These are phyloP conservation scores for Phyllosticta citriasiana DNA, from an alignment of 2,329 filamentous ascomycete species.

Conservation along the genomic window DNA sequence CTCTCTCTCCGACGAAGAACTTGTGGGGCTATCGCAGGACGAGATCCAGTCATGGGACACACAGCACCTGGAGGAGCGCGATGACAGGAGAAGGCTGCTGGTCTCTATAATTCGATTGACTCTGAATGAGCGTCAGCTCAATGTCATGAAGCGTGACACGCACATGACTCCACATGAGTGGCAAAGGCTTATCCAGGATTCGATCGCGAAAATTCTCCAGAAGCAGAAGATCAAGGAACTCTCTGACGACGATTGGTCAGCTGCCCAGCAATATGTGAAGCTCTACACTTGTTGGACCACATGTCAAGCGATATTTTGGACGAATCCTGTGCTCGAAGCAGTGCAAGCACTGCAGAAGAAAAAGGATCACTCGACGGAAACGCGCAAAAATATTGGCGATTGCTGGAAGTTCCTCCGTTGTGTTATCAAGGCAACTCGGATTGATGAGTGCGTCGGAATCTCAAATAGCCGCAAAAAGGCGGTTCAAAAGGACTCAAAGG, in stretches of 20 bases:
- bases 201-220: too few species aligned
- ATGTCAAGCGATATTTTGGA: not conserved
- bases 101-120: conserved; percentile 28
- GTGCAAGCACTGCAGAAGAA: not conserved
- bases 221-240: not conserved
- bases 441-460: not conserved
- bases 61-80: conserved; percentile 24
- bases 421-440: not conserved
- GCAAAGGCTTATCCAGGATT: not conserved
- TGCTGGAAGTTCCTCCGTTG: not conserved
- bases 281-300: conserved; percentile 25
- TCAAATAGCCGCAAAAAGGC: not conserved
- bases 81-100: conserved; percentile 35
- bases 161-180: conserved; percentile 1
- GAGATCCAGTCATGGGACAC: conserved; percentile 25
- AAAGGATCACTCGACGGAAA: too few species aligned
- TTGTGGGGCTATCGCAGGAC: conserved; percentile 13
- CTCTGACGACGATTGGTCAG: conserved; percentile 15
- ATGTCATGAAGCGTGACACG: conserved; percentile 6
- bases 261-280: conserved; percentile 15
- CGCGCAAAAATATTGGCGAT: not conserved
- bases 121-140: not conserved
- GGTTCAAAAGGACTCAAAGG: not conserved
- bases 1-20: not conserved
- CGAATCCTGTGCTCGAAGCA: not conserved